phyloP scores from a whole-genome alignment of 75 land plant genomes.

The Azolla pinnata region DNA sequence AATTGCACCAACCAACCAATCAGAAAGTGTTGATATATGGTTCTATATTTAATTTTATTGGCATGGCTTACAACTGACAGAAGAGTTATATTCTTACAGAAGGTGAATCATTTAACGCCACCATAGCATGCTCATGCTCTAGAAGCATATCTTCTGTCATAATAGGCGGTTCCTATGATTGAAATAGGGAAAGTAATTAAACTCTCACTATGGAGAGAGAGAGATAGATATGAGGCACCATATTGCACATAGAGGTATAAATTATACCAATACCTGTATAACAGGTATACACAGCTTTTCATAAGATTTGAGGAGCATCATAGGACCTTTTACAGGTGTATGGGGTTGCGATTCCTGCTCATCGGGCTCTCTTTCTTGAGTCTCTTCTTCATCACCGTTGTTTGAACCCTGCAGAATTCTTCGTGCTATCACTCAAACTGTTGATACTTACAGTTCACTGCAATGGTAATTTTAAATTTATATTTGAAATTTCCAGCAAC shows the following conservation, averaged over 20 bases:
- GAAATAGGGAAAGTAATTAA: conserved; percentile 1
- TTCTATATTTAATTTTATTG: not conserved
- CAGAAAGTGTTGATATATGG: not conserved
- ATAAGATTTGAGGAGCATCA: conserved; percentile 56
- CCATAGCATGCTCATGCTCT: conserved; percentile 73
- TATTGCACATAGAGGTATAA: too few species aligned
- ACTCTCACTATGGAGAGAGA: not conserved
- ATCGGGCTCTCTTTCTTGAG: not conserved
- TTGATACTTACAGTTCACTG: not conserved
- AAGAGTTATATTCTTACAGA: conserved; percentile 16
- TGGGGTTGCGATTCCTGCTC: too few species aligned
- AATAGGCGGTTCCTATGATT: conserved; percentile 60
- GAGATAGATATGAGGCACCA: not conserved
- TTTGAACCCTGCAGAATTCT: too few species aligned
- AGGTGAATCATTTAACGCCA: conserved; percentile 41
- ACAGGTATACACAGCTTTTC: conserved; percentile 72
- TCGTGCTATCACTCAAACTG: not conserved
- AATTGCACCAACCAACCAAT: not conserved
- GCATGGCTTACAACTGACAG: not conserved
- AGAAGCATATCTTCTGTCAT: conserved; percentile 99
- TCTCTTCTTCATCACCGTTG: not conserved
- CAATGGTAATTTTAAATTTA: not conserved
- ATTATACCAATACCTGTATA: conserved; percentile 62
- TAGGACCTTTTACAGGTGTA: conserved; percentile 37
- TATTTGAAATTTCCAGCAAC: too few species aligned